These are phyloP conservation scores for Phytophthora pluvialis DNA, from an alignment of 352 stramenopile species.

Conservation along the genomic window DNA sequence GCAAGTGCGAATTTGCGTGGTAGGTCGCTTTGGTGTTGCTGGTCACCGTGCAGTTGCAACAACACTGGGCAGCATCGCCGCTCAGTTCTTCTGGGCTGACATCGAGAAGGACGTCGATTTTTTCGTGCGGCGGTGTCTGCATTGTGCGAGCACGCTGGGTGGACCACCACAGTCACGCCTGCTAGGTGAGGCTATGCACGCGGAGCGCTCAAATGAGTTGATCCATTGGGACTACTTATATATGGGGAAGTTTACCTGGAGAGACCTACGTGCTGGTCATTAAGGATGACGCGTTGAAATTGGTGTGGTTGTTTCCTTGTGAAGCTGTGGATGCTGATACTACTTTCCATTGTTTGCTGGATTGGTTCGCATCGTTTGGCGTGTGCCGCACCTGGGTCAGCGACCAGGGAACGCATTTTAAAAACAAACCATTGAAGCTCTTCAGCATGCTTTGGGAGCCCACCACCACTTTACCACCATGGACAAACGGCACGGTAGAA, in stretches of 20 bases:
- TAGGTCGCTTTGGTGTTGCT: slow-evolving; percentile 3
- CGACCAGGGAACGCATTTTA: slow-evolving; percentile 9
- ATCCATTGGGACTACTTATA: slow-evolving; percentile 11
- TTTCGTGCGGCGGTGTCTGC: background rate
- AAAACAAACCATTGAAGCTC: slow-evolving; percentile 4
- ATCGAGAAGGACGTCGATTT: no score
- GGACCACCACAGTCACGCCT: background rate
- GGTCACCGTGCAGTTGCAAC: background rate
- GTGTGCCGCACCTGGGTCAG: background rate
- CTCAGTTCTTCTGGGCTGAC: no score
- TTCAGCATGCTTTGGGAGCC: slow-evolving; percentile 1
- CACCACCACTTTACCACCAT: slow-evolving; percentile 10
- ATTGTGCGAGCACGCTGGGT: background rate
- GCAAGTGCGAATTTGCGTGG: background rate
- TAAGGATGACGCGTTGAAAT: slow-evolving; percentile 8
- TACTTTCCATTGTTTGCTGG: background rate
- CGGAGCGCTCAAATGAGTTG: background rate
- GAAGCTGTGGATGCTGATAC: background rate
- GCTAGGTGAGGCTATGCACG: slow-evolving; percentile 1
- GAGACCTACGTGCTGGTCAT: slow-evolving; percentile 3
- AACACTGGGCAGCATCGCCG: no score
- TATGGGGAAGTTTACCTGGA: no score
- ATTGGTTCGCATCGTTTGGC: slow-evolving; percentile 4
- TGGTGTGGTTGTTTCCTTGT: background rate
- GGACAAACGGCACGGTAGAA: background rate